Evolutionary conservation across 108 stramenopile genomes (phyloP).

Genomic region (Nannochloropsis salina): DNA sequence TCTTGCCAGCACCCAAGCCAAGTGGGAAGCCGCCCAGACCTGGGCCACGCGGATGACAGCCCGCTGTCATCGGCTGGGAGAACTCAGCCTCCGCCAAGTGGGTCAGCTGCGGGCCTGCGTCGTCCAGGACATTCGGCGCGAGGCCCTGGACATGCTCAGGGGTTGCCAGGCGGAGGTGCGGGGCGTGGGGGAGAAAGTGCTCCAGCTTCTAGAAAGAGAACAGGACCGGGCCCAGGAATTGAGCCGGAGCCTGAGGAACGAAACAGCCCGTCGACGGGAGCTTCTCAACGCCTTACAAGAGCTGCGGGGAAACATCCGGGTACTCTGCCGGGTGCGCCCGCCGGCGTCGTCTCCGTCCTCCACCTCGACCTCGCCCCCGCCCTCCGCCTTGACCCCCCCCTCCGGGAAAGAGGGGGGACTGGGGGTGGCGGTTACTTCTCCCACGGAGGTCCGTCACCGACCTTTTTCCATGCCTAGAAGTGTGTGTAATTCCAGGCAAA

Average conservation of each 20-base stretch:
- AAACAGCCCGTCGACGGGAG: background rate
- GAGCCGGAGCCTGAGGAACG: background rate
- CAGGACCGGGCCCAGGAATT: background rate
- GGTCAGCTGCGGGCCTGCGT: background rate
- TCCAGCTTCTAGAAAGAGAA: background rate
- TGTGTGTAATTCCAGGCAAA: no score
- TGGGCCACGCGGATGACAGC: background rate
- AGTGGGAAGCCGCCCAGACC: background rate
- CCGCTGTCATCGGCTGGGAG: background rate
- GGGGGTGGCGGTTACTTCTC: conserved; percentile 20
- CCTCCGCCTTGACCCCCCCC: conserved; percentile 23
- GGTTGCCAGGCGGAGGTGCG: background rate
- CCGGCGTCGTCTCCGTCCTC: background rate
- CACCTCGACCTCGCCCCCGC: background rate
- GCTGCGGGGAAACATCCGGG: conserved; percentile 57
- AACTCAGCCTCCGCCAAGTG: background rate
- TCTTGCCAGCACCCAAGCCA: background rate
- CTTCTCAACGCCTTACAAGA: conserved; percentile 30
- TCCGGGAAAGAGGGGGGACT: background rate
- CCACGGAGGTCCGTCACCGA: background rate
- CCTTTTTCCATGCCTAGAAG: no score
- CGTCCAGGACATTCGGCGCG: background rate
- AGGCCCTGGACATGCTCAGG: background rate
- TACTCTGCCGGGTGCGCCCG: conserved; percentile 54
- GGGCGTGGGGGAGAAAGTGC: background rate